phyloP scores from a whole-genome alignment of 2,329 filamentous ascomycete genomes.

The Sclerotinia borealis region DNA sequence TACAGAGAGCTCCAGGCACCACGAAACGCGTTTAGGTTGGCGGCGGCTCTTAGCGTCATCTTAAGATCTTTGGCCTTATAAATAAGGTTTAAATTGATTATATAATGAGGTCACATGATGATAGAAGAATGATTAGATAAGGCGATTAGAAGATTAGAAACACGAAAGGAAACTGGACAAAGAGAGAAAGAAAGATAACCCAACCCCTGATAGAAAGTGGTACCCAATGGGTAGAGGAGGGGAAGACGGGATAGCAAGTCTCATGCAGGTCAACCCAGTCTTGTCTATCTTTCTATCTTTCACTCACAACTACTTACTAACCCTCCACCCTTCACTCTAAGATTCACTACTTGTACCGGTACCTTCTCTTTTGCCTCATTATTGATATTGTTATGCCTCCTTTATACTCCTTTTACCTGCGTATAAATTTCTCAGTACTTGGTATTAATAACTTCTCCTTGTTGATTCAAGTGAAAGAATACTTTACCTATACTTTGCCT shows the following conservation, averaged over 20 bases:
- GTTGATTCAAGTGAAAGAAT: no score
- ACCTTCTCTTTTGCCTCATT: no score
- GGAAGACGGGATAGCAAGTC: background rate
- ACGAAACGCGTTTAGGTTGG: conserved; percentile 27
- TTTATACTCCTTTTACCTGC: background rate
- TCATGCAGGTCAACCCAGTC: background rate
- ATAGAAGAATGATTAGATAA: background rate
- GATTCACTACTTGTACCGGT: no score
- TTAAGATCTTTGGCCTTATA: background rate
- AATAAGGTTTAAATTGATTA: background rate
- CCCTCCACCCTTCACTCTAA: no score
- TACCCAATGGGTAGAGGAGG: background rate
- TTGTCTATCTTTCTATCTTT: no score
- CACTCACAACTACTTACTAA: no score
- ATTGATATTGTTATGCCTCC: background rate
- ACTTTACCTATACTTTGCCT: background rate
- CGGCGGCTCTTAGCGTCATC: conserved; percentile 10
- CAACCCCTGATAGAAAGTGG: background rate
- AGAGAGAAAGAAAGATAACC: background rate
- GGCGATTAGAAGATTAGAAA: background rate
- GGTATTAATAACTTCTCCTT: no score
- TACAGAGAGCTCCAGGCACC: conserved; percentile 29
- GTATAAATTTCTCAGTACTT: background rate
- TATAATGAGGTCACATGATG: background rate
- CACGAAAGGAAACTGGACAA: background rate